Conservation (phyloP, 1,139 yeast genomes). For the Hemisphaericaspora xylofermentans region DNA sequence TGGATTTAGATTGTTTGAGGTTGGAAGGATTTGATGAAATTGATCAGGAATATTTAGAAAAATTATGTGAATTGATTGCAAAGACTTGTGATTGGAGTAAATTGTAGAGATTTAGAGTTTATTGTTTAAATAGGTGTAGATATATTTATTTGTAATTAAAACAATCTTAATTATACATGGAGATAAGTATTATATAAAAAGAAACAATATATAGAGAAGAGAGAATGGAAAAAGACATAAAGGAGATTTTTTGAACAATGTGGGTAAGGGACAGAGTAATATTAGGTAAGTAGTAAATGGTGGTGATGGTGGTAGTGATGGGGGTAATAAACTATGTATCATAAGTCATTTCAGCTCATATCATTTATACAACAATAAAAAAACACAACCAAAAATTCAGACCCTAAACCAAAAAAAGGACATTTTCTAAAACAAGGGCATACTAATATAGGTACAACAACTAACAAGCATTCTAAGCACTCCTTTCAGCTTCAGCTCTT, state of each 20-base stretch:
- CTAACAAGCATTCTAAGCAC: conserved; percentile 2
- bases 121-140: background rate
- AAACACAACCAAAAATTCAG: background rate
- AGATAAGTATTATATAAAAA: background rate
- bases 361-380: background rate
- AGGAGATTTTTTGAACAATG: background rate
- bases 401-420: background rate
- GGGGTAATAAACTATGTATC: background rate
- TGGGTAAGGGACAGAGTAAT: background rate
- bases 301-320: background rate
- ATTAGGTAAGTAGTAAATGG: background rate
- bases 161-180: background rate
- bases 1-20: conserved; percentile 80
- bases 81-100: conserved; percentile 43
- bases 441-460: too few species aligned
- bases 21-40: conserved; percentile 61
- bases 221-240: background rate
- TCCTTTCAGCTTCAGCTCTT: conserved; percentile 37
- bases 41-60: conserved; percentile 62
- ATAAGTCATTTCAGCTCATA: conserved; percentile 1
- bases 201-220: background rate
- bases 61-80: conserved; percentile 52
- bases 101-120: conserved; percentile 5
- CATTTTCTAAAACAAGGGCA: background rate
- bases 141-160: background rate